Conservation (phyloP, 768 basidiomycete species). For the Termitomyces sp. region DNA sequence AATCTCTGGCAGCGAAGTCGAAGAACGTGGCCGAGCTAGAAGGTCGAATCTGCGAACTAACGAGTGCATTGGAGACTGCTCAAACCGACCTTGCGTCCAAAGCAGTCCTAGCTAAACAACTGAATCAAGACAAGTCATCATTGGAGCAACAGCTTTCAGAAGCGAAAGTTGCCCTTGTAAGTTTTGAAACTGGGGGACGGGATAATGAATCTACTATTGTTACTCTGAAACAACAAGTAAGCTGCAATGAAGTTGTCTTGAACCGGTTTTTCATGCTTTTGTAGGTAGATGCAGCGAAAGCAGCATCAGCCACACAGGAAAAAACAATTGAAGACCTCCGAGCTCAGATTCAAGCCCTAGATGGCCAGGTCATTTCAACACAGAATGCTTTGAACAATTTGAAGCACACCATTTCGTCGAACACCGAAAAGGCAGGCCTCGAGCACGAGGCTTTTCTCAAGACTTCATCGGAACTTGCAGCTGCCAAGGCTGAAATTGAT, state of each 20-base stretch:
- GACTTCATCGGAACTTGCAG: conserved; percentile 56
- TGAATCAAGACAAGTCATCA: conserved; percentile 42
- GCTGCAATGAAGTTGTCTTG: conserved; percentile 11
- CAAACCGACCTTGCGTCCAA: conserved; percentile 45
- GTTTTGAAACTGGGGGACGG: conserved; percentile 25
- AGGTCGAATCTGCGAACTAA: conserved; percentile 41
- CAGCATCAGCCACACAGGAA: conserved; percentile 32
- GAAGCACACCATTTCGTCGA: conserved; percentile 33
- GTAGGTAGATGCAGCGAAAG: conserved; percentile 50
- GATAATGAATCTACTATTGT: conserved; percentile 30
- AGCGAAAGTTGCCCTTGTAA: conserved; percentile 33
- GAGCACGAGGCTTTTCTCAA: conserved; percentile 62
- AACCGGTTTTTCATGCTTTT: not conserved
- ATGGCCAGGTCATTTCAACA: conserved; percentile 41
- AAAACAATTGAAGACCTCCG: conserved; percentile 43
- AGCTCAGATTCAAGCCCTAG: conserved; percentile 43
- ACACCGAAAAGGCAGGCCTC: conserved; percentile 42
- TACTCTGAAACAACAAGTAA: conserved; percentile 46
- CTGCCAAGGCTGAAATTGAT: conserved; percentile 46
- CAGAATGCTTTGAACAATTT: conserved; percentile 49
- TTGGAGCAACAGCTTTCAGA: conserved; percentile 44
- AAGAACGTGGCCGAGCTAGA: conserved; percentile 47
- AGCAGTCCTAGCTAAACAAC: conserved; percentile 31
- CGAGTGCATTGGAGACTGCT: conserved; percentile 41
- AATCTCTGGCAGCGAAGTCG: conserved; percentile 48